Conservation (phyloP, 2,329 filamentous ascomycete species). For the Talaromyces pinophilus region DNA sequence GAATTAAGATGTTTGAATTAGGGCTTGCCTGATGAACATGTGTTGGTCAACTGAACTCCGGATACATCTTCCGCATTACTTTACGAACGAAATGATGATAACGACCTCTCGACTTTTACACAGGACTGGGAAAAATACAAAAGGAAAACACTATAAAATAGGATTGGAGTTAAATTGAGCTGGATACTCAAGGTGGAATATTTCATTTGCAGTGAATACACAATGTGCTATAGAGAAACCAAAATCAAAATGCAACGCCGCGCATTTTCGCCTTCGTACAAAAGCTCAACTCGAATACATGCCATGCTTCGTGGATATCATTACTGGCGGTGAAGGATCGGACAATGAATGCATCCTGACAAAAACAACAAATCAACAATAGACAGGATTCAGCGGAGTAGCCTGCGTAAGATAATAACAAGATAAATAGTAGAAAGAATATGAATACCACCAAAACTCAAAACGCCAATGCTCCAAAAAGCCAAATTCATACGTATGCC, state of each 20-base stretch:
- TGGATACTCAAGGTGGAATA: neutral
- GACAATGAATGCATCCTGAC: neutral
- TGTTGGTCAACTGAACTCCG: neutral
- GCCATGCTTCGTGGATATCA: constrained; percentile 22
- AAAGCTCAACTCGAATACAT: constrained; percentile 6
- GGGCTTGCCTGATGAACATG: neutral
- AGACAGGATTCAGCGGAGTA: neutral
- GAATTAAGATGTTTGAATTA: too few species aligned
- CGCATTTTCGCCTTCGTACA: neutral
- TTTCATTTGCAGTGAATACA: neutral
- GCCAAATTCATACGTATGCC: too few species aligned
- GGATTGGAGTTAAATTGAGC: neutral
- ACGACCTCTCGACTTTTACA: neutral
- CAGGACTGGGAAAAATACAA: neutral
- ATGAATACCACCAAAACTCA: neutral
- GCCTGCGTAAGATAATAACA: neutral
- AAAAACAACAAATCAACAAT: constrained; percentile 9
- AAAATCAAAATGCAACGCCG: neutral
- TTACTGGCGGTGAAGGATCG: constrained; percentile 11
- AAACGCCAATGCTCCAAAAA: constrained; percentile 18
- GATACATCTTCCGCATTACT: neutral
- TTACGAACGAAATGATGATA: constrained; percentile 7
- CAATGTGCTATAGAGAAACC: neutral
- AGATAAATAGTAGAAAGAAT: neutral
- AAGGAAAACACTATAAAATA: neutral